These are phyloP conservation scores for Polytolypa hystricis DNA, from an alignment of 2,329 filamentous ascomycete species.

Conservation along the genomic window DNA sequence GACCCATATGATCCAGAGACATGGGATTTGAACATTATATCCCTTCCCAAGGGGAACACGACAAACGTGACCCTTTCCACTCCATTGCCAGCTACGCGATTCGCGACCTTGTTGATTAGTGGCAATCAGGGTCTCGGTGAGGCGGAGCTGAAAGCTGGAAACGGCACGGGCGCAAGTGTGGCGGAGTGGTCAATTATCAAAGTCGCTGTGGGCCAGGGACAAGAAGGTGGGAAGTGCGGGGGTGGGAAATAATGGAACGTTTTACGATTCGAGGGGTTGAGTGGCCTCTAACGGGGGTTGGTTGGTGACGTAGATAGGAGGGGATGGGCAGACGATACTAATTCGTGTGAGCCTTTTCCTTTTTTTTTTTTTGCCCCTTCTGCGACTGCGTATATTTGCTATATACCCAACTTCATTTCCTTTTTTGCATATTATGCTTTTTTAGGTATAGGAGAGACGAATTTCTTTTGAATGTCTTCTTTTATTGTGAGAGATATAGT, in stretches of 20 bases:
- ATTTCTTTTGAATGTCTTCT: too few relatives aligned
- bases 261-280: background rate
- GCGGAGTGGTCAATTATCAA: slow-evolving; percentile 38
- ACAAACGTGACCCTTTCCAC: slow-evolving; percentile 28
- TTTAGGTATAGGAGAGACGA: too few relatives aligned
- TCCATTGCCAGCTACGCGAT: slow-evolving; percentile 26
- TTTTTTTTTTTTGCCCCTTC: background rate
- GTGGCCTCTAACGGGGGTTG: too few relatives aligned
- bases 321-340: too few relatives aligned
- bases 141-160: slow-evolving; percentile 20
- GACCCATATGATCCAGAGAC: slow-evolving; percentile 25
- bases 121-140: slow-evolving; percentile 31
- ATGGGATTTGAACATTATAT: slow-evolving; percentile 24
- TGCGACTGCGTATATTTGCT: too few relatives aligned
- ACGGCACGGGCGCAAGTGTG: slow-evolving; percentile 35
- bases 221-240: background rate
- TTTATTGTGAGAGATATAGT: too few relatives aligned
- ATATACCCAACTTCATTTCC: too few relatives aligned
- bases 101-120: slow-evolving; percentile 33
- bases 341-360: background rate
- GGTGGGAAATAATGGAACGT: background rate
- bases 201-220: background rate
- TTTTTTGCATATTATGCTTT: too few relatives aligned
- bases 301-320: too few relatives aligned
- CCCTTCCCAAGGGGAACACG: slow-evolving; percentile 30